Percentiles rank a stretch among this genome's conserved stretches.
phyloP scores from a whole-genome alignment of 495 filamentous ascomycete genomes.

The Jackrogersella multiformis region DNA sequence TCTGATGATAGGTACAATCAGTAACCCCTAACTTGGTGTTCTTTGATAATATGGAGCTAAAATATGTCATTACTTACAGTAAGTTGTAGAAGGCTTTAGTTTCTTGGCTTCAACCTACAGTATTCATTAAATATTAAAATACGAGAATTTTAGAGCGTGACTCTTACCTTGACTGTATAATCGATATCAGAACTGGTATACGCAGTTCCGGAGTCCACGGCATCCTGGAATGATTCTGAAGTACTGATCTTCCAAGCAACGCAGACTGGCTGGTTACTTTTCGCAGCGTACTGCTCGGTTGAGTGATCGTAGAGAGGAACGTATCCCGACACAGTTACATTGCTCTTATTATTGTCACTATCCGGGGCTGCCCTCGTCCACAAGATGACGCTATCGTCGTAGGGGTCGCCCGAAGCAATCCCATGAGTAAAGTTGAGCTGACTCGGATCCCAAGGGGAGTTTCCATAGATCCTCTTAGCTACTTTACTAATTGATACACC shows the following conservation, averaged over 20 bases:
- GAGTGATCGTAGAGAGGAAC: conserved; percentile 67
- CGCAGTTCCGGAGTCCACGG: conserved; percentile 59
- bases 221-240: conserved; percentile 49
- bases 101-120: conserved; percentile 65
- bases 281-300: conserved; percentile 58
- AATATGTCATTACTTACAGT: conserved; percentile 48
- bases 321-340: conserved; percentile 62
- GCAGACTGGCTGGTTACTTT: conserved; percentile 66
- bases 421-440: conserved; percentile 68
- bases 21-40: not conserved
- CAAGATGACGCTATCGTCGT: conserved; percentile 67
- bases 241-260: conserved; percentile 59
- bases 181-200: conserved; percentile 73
- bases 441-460: conserved; percentile 53
- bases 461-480: conserved; percentile 45
- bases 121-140: conserved; percentile 8
- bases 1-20: conserved; percentile 25
- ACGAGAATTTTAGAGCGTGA: not conserved
- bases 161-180: conserved; percentile 68
- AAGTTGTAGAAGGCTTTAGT: conserved; percentile 64
- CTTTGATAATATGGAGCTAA: not conserved
- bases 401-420: conserved; percentile 71
- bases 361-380: conserved; percentile 69
- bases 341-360: conserved; percentile 60
- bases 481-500: conserved; percentile 63